phyloP scores from a whole-genome alignment of 2,329 filamentous ascomycete species.

The Amphichorda felina region DNA sequence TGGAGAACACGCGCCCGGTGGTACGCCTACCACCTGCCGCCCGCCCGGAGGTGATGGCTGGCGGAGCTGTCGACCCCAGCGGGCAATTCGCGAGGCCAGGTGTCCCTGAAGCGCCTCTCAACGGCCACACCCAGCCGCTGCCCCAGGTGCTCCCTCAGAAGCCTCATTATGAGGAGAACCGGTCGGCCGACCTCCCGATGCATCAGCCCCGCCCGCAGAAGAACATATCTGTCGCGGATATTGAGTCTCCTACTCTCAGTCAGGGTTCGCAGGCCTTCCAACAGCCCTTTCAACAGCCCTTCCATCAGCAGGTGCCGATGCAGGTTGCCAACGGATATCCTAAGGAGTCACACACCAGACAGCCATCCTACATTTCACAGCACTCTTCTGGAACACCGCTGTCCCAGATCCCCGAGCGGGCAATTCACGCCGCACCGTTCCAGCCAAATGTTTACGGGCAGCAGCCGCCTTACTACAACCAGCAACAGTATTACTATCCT shows the following conservation, averaged over 20 bases:
- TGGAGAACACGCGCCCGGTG: conserved; percentile 57
- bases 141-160: conserved; percentile 46
- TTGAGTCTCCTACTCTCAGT: conserved; percentile 64
- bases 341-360: conserved; percentile 51
- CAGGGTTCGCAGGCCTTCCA: conserved; percentile 64
- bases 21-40: conserved; percentile 67
- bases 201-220: conserved; percentile 94
- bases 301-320: conserved; percentile 86
- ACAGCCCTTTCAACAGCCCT: conserved; percentile 74
- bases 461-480: conserved; percentile 35
- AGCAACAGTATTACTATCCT: conserved; percentile 23
- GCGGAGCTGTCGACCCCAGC: background rate
- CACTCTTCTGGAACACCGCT: conserved; percentile 67
- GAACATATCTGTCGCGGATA: conserved; percentile 81
- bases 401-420: conserved; percentile 85
- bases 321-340: conserved; percentile 49
- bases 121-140: conserved; percentile 44
- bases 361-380: conserved; percentile 59
- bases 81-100: background rate
- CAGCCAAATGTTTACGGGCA: conserved; percentile 60
- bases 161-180: conserved; percentile 44
- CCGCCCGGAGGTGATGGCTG: conserved; percentile 11
- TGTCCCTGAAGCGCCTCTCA: conserved; percentile 26
- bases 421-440: conserved; percentile 83
- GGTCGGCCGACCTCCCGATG: conserved; percentile 52